Base-by-base conservation (phyloP, 768 basidiomycete genomes). In the Austroboletus festivus region DNA sequence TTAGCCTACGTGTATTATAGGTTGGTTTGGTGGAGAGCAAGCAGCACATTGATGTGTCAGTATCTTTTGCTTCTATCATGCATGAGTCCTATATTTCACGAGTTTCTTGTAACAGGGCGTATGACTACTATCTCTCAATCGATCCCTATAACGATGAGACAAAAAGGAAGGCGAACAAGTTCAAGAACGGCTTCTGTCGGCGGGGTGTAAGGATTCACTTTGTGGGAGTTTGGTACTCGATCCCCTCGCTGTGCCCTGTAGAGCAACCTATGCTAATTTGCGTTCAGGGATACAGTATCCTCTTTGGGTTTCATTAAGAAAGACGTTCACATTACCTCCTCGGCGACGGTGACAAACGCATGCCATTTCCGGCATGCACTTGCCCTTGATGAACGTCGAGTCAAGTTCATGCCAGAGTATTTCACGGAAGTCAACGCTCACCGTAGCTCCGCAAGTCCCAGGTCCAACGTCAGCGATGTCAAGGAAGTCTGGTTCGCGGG, bases 161-260 rank as follows among this genome's bases (percentile, higher is more conserved):
- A 15, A 44, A 45, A 28, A 12, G 22, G 1, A 5, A 50, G 51
- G 55, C 55, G 39, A 31, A 20, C 2, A 33, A 28, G 8, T 70
- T 70, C 61, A 70, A 69, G 46, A 44, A 44, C 15, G 55, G 48
- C 0, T 70, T 65, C 35, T 68, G 59, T 22, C 28, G 59, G 26
- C 2, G n/a, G 3, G 37, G 49, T 21, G 62, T 67, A 18, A 44
- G 52, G 18, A 48, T 70, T 0, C 70, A 71, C 47, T 71, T 70
- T 26, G 38, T 70, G 1, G 69, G 69, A 1, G 68, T 57, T 16
- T 71, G 70, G 69, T 71, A 41, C 2, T 34, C 8, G 46, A 15
- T 18, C 4, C 12, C 23, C n/a, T 15, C 16, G 9, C 45, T 19
- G 2, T 31, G 20, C 3, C n/a, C 20, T 39, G 18, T 9, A 9